Evolutionary conservation across 2,329 filamentous ascomycete species (phyloP).

Genomic region (Arthrinium puccinioides): DNA sequence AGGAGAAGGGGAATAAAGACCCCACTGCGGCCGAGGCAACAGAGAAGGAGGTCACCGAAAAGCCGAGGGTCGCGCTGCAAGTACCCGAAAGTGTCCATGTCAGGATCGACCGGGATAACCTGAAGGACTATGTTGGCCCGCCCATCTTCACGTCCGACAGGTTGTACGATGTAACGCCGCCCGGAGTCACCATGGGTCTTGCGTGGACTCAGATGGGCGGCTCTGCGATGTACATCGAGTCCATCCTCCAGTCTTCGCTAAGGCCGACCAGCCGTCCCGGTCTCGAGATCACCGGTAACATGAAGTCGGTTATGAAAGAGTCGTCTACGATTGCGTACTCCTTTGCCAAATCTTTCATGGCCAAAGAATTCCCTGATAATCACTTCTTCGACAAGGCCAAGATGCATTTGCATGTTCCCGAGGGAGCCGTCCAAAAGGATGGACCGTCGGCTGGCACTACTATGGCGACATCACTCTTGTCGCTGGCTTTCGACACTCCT

Average conservation of each 20-base stretch:
- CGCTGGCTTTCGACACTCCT: constrained; percentile 70
- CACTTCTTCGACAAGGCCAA: constrained; percentile 94
- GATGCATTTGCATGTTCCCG: constrained; percentile 92
- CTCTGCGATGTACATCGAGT: constrained; percentile 93
- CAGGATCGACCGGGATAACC: constrained; percentile 76
- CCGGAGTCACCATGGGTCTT: constrained; percentile 94
- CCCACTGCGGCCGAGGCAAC: constrained; percentile 28
- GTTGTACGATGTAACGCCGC: constrained; percentile 86
- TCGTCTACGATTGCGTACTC: constrained; percentile 93
- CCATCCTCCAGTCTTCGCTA: constrained; percentile 81
- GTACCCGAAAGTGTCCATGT: constrained; percentile 86
- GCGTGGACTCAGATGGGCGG: constrained; percentile 98
- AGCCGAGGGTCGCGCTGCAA: constrained; percentile 67
- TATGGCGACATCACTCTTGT: constrained; percentile 91
- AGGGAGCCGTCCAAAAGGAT: constrained; percentile 93
- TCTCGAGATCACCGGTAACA: constrained; percentile 87
- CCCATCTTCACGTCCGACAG: constrained; percentile 94
- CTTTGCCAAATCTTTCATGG: constrained; percentile 86
- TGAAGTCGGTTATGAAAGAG: constrained; percentile 97
- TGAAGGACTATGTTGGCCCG: constrained; percentile 95
- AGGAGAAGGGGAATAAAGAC: constrained; percentile 40
- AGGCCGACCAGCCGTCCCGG: constrained; percentile 66
- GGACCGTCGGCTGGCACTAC: constrained; percentile 91
- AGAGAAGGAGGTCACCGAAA: constrained; percentile 59
- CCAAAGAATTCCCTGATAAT: constrained; percentile 78